Evolutionary conservation across 1,284 basidiomycete genomes (phyloP), one percentile per base, ranked within the genome.

Genomic region (Earliella scabrosa): DNA sequence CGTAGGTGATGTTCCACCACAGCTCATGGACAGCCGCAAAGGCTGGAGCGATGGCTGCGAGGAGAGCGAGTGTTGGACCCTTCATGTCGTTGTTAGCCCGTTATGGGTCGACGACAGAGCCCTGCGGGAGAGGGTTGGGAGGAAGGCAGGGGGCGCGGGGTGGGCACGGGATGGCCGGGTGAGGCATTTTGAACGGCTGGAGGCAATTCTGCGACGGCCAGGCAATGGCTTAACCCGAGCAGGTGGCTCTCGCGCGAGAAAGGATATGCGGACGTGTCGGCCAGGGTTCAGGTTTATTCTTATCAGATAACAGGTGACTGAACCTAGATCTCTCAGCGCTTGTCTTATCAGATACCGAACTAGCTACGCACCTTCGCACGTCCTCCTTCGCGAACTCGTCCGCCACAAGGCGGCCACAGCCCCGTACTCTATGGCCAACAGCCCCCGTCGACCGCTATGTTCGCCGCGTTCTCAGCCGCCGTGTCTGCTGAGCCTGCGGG

Each of bases 1-100:
- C 86, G 56, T 88, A 92, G 64, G 83, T 88, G 68, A 95, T 78
- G 66, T 92, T 86, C 91, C 91, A 95, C 88, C 89, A 91, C 9
- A 83, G 52, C 66, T 91, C 88, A 2, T 85, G 78, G 9, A 88
- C 75, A 21, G 80, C 86, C 9, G 85, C 87, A 29, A 82, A 63
- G 32, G 70, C 80, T 38, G 75, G 69, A 4, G 72, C 54, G 24
- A 73, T 66, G 20, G 77, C 51, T 2, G 62, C 50, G 43, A 73
- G 63, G 43, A 74, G 56, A 51, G 66, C 63, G 59, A 73, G 61
- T 16, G 59, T 59, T 46, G 63, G 63, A 60, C 63, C 54, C 72
- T 69, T 73, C 45, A 53, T 61, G 35, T 45, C 41, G 55, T 35
- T 29, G 24, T 20, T 13, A n/a, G n/a, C 27, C 23, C 54, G 36